Base-by-base conservation (phyloP, 768 basidiomycete genomes). In the Macrolepiota albuminosa region DNA sequence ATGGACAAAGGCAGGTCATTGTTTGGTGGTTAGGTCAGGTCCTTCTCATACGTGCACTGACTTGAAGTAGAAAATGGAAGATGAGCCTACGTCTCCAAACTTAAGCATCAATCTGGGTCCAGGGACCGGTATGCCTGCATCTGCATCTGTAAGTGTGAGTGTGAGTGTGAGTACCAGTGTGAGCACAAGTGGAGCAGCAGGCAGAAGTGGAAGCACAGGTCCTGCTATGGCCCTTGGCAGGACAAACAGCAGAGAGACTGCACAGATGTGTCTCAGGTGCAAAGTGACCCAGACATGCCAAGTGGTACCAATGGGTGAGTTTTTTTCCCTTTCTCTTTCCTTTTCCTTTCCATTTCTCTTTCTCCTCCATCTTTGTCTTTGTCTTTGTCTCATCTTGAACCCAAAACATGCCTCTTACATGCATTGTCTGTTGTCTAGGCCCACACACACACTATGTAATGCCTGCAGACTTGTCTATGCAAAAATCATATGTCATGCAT, bases 381-480 rank as follows among this genome's bases (percentile, higher is more conserved):
- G 21, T 21, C 21, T 3, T 46, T 18, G 1, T 53, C 36, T 8
- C 3, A n/a, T 21, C 21, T 21, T 21, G 21, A 21, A 21, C 21
- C 21, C 21, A 21, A 21, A 21, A 21, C 21, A 21, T 21, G 21
- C 21, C 8, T 21, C 8, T 18, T n/a, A 8, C 21, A 21, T 21
- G 21, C 21, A 21, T 3, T 1, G 21, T 13, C 3, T 26, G 24
- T 3, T 9, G 0, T 2, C 7, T 63, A 91, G 89, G 90, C 54
- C 90, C 21, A 21, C 90, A 29, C 81, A 90, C 69, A 92, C 90
- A 56, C 75, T 93, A 56, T 93, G 90, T 71, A 93, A 93, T 69
- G 90, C 90, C 11, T 93, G 90, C 72, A 91, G 90, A 56, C 82
- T 93, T 63, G 90, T 93, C 61, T 93, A 91, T 71, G 91, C 90